phyloP scores from a whole-genome alignment of 768 basidiomycete species.

The Dentipellis fragilis region DNA sequence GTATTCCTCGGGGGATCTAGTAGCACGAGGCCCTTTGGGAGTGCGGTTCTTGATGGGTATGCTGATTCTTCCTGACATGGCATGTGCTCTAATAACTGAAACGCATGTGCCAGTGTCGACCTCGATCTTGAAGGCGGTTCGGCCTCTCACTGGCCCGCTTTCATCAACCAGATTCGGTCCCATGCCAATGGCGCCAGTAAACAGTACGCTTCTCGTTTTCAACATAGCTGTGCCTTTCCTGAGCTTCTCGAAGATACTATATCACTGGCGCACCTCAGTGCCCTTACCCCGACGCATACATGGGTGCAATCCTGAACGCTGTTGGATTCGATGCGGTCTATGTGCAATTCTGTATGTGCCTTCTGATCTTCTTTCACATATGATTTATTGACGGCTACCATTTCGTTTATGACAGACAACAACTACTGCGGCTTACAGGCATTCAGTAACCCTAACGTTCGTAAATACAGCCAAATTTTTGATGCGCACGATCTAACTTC shows the following conservation, averaged over 20 bases:
- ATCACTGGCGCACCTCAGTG: slow-evolving; percentile 60
- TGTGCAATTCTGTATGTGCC: slow-evolving; percentile 51
- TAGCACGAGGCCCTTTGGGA: slow-evolving; percentile 58
- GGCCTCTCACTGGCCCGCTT: slow-evolving; percentile 17
- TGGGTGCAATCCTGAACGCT: slow-evolving; percentile 48
- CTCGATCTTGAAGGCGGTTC: slow-evolving; percentile 68
- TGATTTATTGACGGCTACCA: neutral
- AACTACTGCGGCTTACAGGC: slow-evolving; percentile 49
- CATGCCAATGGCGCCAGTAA: slow-evolving; percentile 42
- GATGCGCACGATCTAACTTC: neutral
- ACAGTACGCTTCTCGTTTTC: slow-evolving; percentile 25
- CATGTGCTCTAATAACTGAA: neutral
- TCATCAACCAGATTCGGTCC: slow-evolving; percentile 43
- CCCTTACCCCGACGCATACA: slow-evolving; percentile 56
- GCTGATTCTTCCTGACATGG: neutral
- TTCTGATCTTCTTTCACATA: neutral
- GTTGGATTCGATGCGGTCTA: slow-evolving; percentile 66
- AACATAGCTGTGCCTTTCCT: neutral
- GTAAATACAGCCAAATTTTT: slow-evolving; percentile 5
- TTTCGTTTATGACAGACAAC: slow-evolving; percentile 26
- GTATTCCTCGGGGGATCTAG: slow-evolving; percentile 59
- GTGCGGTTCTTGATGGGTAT: slow-evolving; percentile 64
- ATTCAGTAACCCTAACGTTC: slow-evolving; percentile 32
- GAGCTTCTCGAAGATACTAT: slow-evolving; percentile 37
- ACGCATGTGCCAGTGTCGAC: slow-evolving; percentile 31